A percentile compares a stretch with the other conserved stretches of the same genome.
Evolutionary conservation across 345 rosid genomes (phyloP).

Genomic region (Eucalyptus rudis): DNA sequence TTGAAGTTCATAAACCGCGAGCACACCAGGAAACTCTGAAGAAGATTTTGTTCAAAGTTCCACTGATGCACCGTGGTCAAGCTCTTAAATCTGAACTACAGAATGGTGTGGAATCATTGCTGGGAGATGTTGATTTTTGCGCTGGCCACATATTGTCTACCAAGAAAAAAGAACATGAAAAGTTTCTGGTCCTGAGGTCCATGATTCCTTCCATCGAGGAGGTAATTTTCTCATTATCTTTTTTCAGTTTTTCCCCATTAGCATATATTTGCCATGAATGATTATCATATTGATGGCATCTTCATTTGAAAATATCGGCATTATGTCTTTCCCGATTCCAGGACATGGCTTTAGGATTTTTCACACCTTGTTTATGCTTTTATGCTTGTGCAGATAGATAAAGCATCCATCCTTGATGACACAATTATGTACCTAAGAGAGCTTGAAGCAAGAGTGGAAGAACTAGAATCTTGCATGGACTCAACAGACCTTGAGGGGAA

Average conservation of each 20-base stretch:
- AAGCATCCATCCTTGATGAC: slow-evolving; percentile 46
- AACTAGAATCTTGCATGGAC: slow-evolving; percentile 65
- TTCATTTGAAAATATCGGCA: not conserved
- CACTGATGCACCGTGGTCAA: slow-evolving; percentile 32
- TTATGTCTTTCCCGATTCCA: not conserved
- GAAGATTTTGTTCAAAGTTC: slow-evolving; percentile 48
- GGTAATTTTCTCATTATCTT: slow-evolving; percentile 18
- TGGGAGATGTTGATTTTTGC: not conserved
- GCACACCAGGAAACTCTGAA: slow-evolving; percentile 42
- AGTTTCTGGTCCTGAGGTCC: slow-evolving; percentile 39
- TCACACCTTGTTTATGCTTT: not conserved
- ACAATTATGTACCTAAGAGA: slow-evolving; percentile 53
- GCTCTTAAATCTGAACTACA: not conserved
- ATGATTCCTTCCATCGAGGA: slow-evolving; percentile 47
- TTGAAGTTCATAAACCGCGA: slow-evolving; percentile 1
- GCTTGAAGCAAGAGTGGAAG: slow-evolving; percentile 71
- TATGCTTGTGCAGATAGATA: slow-evolving; percentile 33
- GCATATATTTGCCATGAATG: not conserved
- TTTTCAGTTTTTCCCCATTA: not conserved
- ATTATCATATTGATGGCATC: not conserved
- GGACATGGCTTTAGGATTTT: not conserved
- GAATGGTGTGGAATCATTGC: not conserved
- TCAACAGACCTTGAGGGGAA: slow-evolving; percentile 32
- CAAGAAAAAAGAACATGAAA: slow-evolving; percentile 31
- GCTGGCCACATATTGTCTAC: slow-evolving; percentile 4